phyloP scores from a whole-genome alignment of 164 flowering plant species.

The Stephania yunnanensis region DNA sequence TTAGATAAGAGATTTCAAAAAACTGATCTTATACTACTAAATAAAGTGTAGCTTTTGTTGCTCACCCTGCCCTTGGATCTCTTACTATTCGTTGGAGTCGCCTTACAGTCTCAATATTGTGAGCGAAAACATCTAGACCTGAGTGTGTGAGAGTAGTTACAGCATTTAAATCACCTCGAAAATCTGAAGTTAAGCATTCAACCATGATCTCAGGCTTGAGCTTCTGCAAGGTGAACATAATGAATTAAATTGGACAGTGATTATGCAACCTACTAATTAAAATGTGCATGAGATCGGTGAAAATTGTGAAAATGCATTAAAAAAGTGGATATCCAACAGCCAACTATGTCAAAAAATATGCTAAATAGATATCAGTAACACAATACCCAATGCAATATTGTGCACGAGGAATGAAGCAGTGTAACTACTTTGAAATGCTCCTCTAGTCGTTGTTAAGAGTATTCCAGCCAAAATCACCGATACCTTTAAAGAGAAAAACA shows the following conservation, averaged over 20 bases:
- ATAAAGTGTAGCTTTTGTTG: not conserved
- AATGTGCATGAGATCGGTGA: not conserved
- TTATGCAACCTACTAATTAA: not conserved
- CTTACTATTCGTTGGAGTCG: conserved; percentile 87
- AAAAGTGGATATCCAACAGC: not conserved
- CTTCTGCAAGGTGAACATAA: conserved; percentile 36
- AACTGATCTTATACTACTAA: not conserved
- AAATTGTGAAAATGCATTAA: not conserved
- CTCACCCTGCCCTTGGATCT: conserved; percentile 93
- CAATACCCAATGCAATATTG: not conserved
- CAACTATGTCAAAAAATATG: not conserved
- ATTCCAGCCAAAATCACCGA: not conserved
- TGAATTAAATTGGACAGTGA: conserved; percentile 3
- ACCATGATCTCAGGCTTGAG: conserved; percentile 89
- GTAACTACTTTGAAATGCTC: not conserved
- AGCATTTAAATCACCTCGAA: conserved; percentile 74
- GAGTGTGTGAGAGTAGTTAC: conserved; percentile 66
- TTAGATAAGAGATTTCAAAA: not conserved
- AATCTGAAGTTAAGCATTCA: conserved; percentile 94
- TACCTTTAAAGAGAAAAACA: not conserved
- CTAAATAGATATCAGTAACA: not conserved
- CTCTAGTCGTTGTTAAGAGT: not conserved
- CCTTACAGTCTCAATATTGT: conserved; percentile 91
- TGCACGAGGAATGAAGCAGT: not conserved
- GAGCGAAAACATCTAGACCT: conserved; percentile 96